phyloP scores from a whole-genome alignment of 2,329 filamentous ascomycete genomes.

The Calonectria pauciramosa region DNA sequence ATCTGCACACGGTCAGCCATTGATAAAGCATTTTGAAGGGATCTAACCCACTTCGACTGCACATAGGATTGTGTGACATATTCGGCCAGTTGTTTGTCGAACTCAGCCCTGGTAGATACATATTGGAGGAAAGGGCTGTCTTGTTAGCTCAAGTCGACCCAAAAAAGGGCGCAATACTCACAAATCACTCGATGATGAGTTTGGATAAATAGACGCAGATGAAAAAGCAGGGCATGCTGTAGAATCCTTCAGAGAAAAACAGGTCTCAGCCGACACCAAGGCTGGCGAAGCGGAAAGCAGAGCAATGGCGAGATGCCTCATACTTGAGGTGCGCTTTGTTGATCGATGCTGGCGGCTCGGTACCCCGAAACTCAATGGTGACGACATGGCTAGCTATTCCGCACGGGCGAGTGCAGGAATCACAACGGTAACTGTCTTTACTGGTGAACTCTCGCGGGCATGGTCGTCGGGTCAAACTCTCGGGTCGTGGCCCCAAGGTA shows the following conservation, averaged over 20 bases:
- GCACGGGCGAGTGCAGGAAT: constrained; percentile 14
- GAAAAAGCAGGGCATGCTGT: constrained; percentile 80
- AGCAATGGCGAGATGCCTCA: constrained; percentile 41
- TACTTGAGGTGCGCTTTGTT: constrained; percentile 35
- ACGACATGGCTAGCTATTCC: constrained; percentile 3
- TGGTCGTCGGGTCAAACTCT: constrained; percentile 36
- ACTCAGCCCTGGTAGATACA: constrained; percentile 81
- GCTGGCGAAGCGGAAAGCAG: constrained; percentile 45
- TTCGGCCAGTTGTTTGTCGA: constrained; percentile 79
- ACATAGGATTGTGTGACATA: constrained; percentile 84
- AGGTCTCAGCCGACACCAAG: constrained; percentile 56
- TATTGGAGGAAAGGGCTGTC: constrained; percentile 85
- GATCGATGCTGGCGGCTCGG: constrained; percentile 28
- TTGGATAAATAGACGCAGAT: constrained; percentile 78
- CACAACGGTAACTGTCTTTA: constrained; percentile 28
- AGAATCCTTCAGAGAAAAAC: constrained; percentile 80
- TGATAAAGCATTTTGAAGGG: background rate
- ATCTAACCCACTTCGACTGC: constrained; percentile 76
- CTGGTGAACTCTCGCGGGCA: constrained; percentile 34
- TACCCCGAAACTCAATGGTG: constrained; percentile 27
- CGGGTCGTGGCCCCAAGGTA: constrained; percentile 19
- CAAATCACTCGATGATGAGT: constrained; percentile 72
- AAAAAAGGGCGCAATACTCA: constrained; percentile 56
- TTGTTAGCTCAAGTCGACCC: constrained; percentile 28
- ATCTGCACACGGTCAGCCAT: constrained; percentile 68